Evolutionary conservation across 2,329 filamentous ascomycete species (phyloP), one percentile per base, ranked within the genome.

Genomic region (Penicillium frequentans): DNA sequence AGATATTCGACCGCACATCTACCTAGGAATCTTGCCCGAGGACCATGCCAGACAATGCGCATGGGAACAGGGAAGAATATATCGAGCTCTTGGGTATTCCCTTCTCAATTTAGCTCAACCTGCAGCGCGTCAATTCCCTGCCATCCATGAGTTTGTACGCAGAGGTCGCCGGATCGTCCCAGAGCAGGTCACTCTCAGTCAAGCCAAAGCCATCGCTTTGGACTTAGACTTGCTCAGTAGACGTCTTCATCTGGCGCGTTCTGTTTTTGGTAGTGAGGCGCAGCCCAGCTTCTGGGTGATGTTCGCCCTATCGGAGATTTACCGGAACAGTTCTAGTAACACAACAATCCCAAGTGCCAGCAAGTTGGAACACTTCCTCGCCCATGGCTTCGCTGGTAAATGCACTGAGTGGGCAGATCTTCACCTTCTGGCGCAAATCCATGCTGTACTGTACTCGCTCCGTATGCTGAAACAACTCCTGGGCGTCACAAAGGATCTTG

Each of bases 1-100:
- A 2, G 24, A 23, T 9, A 27, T 29, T 27, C 56, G 62, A 1
- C 65, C 74, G 13, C 73, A 80, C 42, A 79, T 90, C 13, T 93
- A 88, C 68, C 78, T 92, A 1, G 86, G 88, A 0, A 79, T 87
- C 23, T 70, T 91, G 0, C 74, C 86, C 10, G 86, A 88, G 60
- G 81, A 80, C 55, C 80, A 81, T 19, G 67, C 70, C n/a, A 79
- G 81, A 29, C 79, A 79, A 44, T 86, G 80, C 64, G 82, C 83
- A 16, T 87, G 86, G 85, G 77, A 80, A 52, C 75, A 81, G 56
- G 83, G 83, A 54, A 77, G 75, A 26, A 54, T 68, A 8, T 74
- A 85, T 31, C 77, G 86, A 14, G 76, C 76, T 47, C 62, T 87
- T 23, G 84, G 82, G 1, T 88, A 87, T 65, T 81, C 83, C 0